phyloP scores from a whole-genome alignment of 306 rosid species.

The Gastrolobium bilobum region DNA sequence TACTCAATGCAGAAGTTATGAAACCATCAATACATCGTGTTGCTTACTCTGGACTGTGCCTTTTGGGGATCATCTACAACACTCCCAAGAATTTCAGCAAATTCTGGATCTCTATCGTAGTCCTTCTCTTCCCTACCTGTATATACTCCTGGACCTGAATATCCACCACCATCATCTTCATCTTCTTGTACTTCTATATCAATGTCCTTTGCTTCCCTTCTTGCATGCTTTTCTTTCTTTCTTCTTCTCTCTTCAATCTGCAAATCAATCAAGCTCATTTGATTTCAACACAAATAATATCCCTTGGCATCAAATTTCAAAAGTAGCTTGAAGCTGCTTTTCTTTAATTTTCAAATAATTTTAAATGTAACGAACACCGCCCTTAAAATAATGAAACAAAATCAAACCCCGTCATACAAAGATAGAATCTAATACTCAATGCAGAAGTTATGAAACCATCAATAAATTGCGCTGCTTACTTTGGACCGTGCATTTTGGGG shows the following conservation, averaged over 20 bases:
- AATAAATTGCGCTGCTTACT: slow-evolving; percentile 55
- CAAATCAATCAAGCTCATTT: slow-evolving; percentile 46
- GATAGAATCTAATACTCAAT: slow-evolving; percentile 7
- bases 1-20: not conserved
- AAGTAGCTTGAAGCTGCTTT: slow-evolving; percentile 18
- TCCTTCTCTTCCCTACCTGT: slow-evolving; percentile 66
- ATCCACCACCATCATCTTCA: slow-evolving; percentile 13
- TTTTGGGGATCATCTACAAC: slow-evolving; percentile 78
- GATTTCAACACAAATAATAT: slow-evolving; percentile 5
- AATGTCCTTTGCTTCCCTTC: no score
- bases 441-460: slow-evolving; percentile 1
- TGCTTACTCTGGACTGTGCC: slow-evolving; percentile 79
- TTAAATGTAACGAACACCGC: slow-evolving; percentile 25
- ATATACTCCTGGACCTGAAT: slow-evolving; percentile 55
- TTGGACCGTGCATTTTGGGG: slow-evolving; percentile 80
- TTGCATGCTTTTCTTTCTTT: slow-evolving; percentile 52
- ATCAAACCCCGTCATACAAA: not conserved
- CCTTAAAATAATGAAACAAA: slow-evolving; percentile 29
- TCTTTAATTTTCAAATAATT: slow-evolving; percentile 39
- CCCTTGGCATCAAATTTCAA: slow-evolving; percentile 28
- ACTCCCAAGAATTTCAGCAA: slow-evolving; percentile 79
- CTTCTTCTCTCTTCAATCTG: slow-evolving; percentile 92
- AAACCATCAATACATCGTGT: slow-evolving; percentile 5
- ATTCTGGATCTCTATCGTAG: slow-evolving; percentile 82
- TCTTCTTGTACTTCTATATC: no score